A percentile compares a stretch with the other conserved stretches of the same genome.
These are phyloP conservation scores for Colletotrichum acutatum DNA, from an alignment of 2,329 filamentous ascomycete genomes.

Conservation along the genomic window DNA sequence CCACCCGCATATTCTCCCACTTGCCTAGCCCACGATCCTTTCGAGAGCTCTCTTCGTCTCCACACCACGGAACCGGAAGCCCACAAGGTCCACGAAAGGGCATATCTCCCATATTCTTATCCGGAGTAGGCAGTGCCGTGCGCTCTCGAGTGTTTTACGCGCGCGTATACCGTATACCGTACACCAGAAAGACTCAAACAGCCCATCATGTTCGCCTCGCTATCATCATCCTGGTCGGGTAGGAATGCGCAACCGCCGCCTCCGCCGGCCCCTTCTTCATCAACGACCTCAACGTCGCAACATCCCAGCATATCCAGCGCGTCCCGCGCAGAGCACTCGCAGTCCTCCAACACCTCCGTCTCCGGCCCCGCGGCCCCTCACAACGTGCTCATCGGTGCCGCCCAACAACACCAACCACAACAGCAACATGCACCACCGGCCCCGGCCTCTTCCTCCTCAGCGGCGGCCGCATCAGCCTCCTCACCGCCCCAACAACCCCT, in stretches of 20 bases:
- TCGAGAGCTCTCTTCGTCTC: background rate
- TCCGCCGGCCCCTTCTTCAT: conserved; percentile 13
- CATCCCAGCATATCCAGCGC: conserved; percentile 34
- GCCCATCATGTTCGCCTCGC: conserved; percentile 24
- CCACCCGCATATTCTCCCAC: background rate
- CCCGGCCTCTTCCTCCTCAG: background rate
- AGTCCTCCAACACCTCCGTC: conserved; percentile 32
- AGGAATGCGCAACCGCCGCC: conserved; percentile 14
- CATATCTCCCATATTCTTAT: background rate
- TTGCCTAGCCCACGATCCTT: background rate
- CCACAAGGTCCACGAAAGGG: background rate
- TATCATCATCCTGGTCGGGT: conserved; percentile 21
- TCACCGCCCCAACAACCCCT: conserved; percentile 22
- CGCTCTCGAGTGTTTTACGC: background rate
- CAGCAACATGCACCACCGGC: background rate
- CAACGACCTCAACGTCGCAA: conserved; percentile 11
- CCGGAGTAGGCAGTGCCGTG: background rate
- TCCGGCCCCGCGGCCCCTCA: conserved; percentile 22
- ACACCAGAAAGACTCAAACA: background rate
- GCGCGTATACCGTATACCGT: background rate
- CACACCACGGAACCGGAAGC: background rate
- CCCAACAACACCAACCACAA: background rate
- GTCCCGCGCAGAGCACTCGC: conserved; percentile 18
- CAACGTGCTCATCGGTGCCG: conserved; percentile 6
- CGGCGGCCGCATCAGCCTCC: background rate